Evolutionary conservation across 352 stramenopile species (phyloP), one percentile per base, ranked within the genome.

Genomic region (Phytophthora litchii): DNA sequence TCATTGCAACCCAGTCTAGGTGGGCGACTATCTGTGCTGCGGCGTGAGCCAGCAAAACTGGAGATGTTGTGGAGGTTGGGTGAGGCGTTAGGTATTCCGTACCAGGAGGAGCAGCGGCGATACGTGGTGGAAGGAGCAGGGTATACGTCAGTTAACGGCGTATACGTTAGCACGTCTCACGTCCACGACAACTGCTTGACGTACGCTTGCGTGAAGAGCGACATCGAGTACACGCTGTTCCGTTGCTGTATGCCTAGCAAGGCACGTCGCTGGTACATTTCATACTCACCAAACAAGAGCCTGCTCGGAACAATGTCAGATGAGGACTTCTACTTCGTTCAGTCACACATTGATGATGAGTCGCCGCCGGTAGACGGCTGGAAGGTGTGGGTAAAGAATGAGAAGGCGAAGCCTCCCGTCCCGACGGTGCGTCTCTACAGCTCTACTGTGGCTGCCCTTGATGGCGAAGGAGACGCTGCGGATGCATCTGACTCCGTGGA

Each of bases 251-350:
- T 99, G 96, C 89, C 96, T 11, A 98, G 91, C 61, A 97, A 98
- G 58, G 88, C 97, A 35, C 96, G 97, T 54, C 98, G 96, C 68
- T 99, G 97, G 97, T 99, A 99, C 73, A 96, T 99, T 51, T 98
- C 92, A 42, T 97, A 98, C 70, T 97, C 97, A 19, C 81, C 84
- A 5, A 92, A 96, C 79, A 91, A 90, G 58, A 92, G 76, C 37
- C 65, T 92, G 21, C 73, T 94, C 23, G 87, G 87, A 27, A 96
- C 87, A 16, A 82, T 91, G 66, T 90, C 83, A 25, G 87, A 96
- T 54, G 87, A 93, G 50, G 87, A 96, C 47, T 96, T 83, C 52
- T 96, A 96, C 59, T 94, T 92, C 67, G 84, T 90, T 34, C 73
- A 83, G 49, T 93, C 76, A 45, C 80, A 91, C 41, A 74, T 93